A percentile compares a stretch with the other conserved stretches of the same genome.
Conservation (phyloP, 139 green algal species). For the Desmodesmus armatus region DNA sequence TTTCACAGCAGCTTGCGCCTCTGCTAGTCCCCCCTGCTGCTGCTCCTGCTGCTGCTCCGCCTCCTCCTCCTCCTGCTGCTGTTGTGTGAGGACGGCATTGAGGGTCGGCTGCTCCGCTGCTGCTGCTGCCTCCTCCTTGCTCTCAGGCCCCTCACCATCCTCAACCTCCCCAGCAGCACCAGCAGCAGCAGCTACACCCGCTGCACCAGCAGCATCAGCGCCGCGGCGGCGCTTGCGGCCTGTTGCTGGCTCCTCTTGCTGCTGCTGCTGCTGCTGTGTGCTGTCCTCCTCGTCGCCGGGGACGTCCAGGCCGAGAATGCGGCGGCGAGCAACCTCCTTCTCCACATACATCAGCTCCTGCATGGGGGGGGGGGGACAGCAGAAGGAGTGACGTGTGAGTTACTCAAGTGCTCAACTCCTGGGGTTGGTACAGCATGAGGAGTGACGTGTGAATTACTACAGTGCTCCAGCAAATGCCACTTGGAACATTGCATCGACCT, state of each 20-base stretch:
- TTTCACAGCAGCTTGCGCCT: slow-evolving; percentile 62
- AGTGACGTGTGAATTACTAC: too few relatives aligned
- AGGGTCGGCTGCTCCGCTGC: not conserved
- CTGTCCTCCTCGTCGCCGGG: slow-evolving; percentile 14
- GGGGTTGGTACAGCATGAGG: slow-evolving; percentile 44
- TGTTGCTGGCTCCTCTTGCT: not conserved
- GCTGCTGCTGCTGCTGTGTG: not conserved
- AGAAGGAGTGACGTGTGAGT: slow-evolving; percentile 12
- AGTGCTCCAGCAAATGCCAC: too few relatives aligned
- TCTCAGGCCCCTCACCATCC: slow-evolving; percentile 28
- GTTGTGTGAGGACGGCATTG: not conserved
- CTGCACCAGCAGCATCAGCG: slow-evolving; percentile 14
- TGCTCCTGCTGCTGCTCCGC: not conserved
- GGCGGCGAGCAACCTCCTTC: slow-evolving; percentile 75
- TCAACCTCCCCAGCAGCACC: not conserved
- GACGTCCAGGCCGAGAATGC: slow-evolving; percentile 78
- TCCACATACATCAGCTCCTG: slow-evolving; percentile 88
- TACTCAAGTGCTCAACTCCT: too few relatives aligned
- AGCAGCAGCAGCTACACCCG: slow-evolving; percentile 18
- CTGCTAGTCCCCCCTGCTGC: not conserved
- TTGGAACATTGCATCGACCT: too few relatives aligned
- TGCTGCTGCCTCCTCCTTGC: not conserved
- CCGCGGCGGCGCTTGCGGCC: slow-evolving; percentile 6
- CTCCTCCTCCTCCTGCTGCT: too few relatives aligned
- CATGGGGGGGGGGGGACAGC: slow-evolving; percentile 28